Evolutionary conservation across 306 rosid genomes (phyloP), one percentile per base, ranked within the genome.

Genomic region (Malus sieversii): DNA sequence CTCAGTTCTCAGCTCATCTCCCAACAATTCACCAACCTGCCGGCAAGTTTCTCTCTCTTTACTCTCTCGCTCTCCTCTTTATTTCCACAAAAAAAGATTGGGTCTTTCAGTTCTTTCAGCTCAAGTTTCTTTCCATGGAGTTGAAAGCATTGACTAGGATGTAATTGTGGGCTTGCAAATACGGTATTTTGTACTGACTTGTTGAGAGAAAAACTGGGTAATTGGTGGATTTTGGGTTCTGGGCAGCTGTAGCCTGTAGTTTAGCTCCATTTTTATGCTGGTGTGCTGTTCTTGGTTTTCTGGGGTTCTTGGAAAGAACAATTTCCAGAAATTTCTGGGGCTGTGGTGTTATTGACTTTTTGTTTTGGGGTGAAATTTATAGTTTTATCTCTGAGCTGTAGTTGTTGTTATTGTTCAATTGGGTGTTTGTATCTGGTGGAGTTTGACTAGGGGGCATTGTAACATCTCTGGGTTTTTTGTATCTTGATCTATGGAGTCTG

Each of bases 401-500:
- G 4, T 46, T 48, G 52, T 6, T 16, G n/a, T 53, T 61, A 46
- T 44, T 70, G 70, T 30, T 64, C 81, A 74, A 38, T 69, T 78
- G 70, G 82, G 77, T 80, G 14, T 57, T 77, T 51, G 20, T 52
- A 15, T 79, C 35, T 66, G 77, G 71, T 66, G 22, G 69, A 61
- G 70, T 74, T 61, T 74, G 76, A 14, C 12, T 46, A 8, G 6
- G 10, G 66, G 66, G 38, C 19, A 4, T 40, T 72, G 13, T n/a
- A 22, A 10, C n/a, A 42, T 35, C 45, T 72, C 70, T 10, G 27
- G 20, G 48, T 38, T 35, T 57, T 53, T 35, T 19, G 55, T 20
- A n/a, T 44, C 74, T 70, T 78, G 65, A 66, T 78, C 27, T 70
- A 91, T 89, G 98, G 98, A 91, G 85, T 77, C 90, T 66, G 84